Evolutionary conservation across 352 stramenopile genomes (phyloP).

Genomic region (Thalassiosira livingstoniorum): DNA sequence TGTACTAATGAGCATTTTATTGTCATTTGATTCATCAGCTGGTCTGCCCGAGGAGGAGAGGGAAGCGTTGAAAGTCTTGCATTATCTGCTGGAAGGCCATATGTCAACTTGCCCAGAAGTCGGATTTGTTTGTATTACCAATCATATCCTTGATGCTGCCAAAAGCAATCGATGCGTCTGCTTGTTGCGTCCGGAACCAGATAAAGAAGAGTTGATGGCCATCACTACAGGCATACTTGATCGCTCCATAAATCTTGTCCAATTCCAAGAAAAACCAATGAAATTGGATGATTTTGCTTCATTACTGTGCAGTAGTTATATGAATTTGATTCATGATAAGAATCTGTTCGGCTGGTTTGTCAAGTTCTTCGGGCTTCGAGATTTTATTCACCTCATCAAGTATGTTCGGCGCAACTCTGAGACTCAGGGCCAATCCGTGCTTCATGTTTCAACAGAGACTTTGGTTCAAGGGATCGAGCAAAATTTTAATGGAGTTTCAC

Average conservation of each 20-base stretch:
- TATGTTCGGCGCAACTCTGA: conserved; percentile 27
- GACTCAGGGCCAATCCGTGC: conserved; percentile 8
- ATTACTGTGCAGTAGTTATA: conserved; percentile 41
- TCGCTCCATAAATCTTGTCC: conserved; percentile 23
- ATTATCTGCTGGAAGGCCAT: conserved; percentile 74
- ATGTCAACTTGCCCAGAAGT: conserved; percentile 58
- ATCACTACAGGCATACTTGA: conserved; percentile 61
- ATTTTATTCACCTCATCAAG: conserved; percentile 55
- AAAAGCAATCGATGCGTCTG: conserved; percentile 72
- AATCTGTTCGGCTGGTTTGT: conserved; percentile 58
- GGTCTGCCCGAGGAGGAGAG: conserved; percentile 69
- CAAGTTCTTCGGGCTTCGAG: conserved; percentile 66
- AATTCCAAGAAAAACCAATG: conserved; percentile 32
- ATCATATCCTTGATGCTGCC: conserved; percentile 69
- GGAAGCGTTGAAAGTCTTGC: conserved; percentile 70
- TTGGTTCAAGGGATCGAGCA: conserved; percentile 55
- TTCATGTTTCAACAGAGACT: conserved; percentile 39
- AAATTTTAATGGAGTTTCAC: conserved; percentile 65
- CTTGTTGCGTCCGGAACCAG: conserved; percentile 57
- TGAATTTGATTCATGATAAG: conserved; percentile 53
- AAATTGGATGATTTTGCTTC: conserved; percentile 30
- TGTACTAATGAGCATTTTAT: too few species aligned
- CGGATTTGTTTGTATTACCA: conserved; percentile 71
- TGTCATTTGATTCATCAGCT: too few species aligned
- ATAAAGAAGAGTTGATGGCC: conserved; percentile 61